These are phyloP conservation scores for Lepidium didymum DNA, from an alignment of 345 rosid genomes.

Conservation along the genomic window DNA sequence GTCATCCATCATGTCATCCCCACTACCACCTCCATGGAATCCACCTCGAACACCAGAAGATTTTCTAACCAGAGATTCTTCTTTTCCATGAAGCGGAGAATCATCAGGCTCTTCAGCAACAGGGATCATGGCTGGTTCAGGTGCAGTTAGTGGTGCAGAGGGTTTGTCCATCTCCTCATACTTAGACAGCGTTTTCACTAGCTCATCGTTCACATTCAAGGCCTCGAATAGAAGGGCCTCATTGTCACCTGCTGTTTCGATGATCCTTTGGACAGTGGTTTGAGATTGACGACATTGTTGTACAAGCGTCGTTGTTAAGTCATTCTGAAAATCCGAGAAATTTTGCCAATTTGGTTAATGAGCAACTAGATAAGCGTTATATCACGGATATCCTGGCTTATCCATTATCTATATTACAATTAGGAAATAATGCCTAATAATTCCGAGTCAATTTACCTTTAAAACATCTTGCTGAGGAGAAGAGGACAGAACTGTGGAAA, in stretches of 20 bases:
- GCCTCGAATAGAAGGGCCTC: conserved; percentile 95
- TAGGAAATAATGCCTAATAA: background rate
- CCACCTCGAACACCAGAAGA: conserved; percentile 56
- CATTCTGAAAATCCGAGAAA: conserved; percentile 50
- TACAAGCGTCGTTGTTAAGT: conserved; percentile 62
- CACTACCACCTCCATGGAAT: conserved; percentile 41
- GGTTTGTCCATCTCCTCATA: conserved; percentile 71
- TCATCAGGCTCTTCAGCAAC: conserved; percentile 84
- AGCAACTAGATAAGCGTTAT: background rate
- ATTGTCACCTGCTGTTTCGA: conserved; percentile 81
- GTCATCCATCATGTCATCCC: conserved; percentile 96
- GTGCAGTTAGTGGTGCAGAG: conserved; percentile 32
- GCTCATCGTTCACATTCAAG: conserved; percentile 88
- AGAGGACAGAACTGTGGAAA: conserved; percentile 78
- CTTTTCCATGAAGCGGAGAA: conserved; percentile 48
- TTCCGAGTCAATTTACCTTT: conserved; percentile 42
- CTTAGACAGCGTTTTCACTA: conserved; percentile 72
- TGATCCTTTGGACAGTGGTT: conserved; percentile 64
- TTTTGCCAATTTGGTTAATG: background rate
- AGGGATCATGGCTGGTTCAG: conserved; percentile 91
- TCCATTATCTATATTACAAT: background rate
- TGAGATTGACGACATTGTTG: conserved; percentile 84
- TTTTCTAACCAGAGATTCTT: conserved; percentile 64
- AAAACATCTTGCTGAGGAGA: conserved; percentile 80
- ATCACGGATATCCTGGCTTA: background rate